Evolutionary conservation across 129 eudicot species (phyloP), one percentile per base, ranked within the genome.

Genomic region (Saussurea involucrata): DNA sequence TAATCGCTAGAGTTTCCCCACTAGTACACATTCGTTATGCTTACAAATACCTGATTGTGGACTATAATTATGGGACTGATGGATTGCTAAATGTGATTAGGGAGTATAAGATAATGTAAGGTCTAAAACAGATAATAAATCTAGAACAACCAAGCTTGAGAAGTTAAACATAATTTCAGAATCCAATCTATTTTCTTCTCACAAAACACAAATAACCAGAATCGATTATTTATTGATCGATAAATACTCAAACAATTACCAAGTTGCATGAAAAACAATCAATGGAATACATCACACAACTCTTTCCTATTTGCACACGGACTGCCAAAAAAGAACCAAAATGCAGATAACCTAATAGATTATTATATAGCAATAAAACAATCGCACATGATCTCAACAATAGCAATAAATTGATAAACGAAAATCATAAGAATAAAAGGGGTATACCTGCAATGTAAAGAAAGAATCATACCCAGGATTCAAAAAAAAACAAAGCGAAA

Each of bases 291-390:
- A 24, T 29, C 42, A 72, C 15, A 29, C 36, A 32, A 7, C n/a
- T 72, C 44, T 58, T 73, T 73, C 77, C 55, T 34, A 73, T 73
- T 58, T 73, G 77, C 69, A 34, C 28, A 24, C 25, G 61, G 25
- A 37, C 2, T 66, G 25, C 46, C 71, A 32, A 31, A 66, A 15
- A 66, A 34, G 6, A 13, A 66, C n/a, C 71, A 66, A 7, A 17
- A 66, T 74, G 53, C 71, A 75, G 20, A 22, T 55, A 65, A 18
- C 20, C 31, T 9, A 75, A 65, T 44, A 25, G 72, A 8, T 60
- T 27, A 8, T 60, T 27, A 24, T 17, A 53, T 40, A 32, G 63
- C 36, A 46, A 63, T 65, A 9, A 32, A 46, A n/a, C 13, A 44
- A 72, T 17, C 18, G 37, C 55, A 76, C 28, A 72, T 53, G 58